Conservation (phyloP, 192 early-diverging fungal species). For the Coemansia sp. region DNA sequence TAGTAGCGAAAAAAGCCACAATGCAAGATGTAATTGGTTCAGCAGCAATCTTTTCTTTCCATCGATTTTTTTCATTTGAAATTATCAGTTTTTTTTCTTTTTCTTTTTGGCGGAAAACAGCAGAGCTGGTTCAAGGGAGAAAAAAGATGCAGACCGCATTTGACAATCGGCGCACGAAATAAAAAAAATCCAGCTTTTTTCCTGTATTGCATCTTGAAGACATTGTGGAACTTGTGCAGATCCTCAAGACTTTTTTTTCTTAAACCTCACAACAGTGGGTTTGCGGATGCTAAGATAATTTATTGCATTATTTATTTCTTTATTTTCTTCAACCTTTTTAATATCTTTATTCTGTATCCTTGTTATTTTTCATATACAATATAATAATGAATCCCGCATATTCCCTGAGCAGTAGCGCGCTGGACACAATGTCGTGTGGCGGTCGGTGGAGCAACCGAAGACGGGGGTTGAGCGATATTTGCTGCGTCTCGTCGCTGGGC, state of each 20-base stretch:
- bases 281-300: background rate
- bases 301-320: background rate
- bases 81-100: background rate
- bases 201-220: too few relatives aligned
- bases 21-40: background rate
- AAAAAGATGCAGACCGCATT: background rate
- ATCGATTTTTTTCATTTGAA: background rate
- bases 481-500: constrained; percentile 1
- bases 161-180: too few relatives aligned
- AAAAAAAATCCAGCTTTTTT: too few relatives aligned
- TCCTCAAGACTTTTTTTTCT: too few relatives aligned
- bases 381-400: constrained; percentile 5
- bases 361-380: background rate
- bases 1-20: too few relatives aligned
- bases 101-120: background rate
- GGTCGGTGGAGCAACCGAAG: too few relatives aligned
- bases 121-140: background rate
- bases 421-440: constrained; percentile 18
- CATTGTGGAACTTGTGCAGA: too few relatives aligned
- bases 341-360: background rate
- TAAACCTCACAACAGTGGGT: too few relatives aligned
- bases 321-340: background rate
- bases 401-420: constrained; percentile 26
- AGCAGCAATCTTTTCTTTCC: background rate
- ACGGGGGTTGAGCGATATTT: too few relatives aligned